phyloP scores from a whole-genome alignment of 768 basidiomycete genomes.

The Sarcodon aspratus region DNA sequence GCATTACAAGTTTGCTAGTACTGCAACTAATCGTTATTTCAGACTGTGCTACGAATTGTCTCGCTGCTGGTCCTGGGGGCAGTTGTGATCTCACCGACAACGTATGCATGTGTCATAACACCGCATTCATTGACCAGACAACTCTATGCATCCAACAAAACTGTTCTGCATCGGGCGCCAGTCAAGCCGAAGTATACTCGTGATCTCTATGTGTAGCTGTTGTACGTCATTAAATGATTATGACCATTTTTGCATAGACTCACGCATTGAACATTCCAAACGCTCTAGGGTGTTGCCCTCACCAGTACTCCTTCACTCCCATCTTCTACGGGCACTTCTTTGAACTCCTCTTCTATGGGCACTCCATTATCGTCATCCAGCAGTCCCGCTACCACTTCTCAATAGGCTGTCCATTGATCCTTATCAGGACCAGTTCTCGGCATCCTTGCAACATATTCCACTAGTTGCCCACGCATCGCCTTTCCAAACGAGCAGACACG shows the following conservation, averaged over 20 bases:
- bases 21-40: background rate
- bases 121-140: constrained; percentile 14
- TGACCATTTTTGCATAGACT: background rate
- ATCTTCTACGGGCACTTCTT: background rate
- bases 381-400: background rate
- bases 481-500: too few relatives aligned
- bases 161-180: constrained; percentile 14
- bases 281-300: constrained; percentile 41
- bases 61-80: constrained; percentile 29
- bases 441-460: too few relatives aligned
- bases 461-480: too few relatives aligned
- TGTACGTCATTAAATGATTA: constrained; percentile 7
- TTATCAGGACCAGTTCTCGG: too few relatives aligned
- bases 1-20: background rate
- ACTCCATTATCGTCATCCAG: constrained; percentile 3
- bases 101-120: constrained; percentile 29
- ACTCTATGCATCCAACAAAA: constrained; percentile 16
- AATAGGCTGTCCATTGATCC: too few relatives aligned
- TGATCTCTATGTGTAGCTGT: constrained; percentile 13
- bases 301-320: constrained; percentile 18
- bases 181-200: constrained; percentile 13
- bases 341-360: constrained; percentile 7
- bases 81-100: constrained; percentile 38
- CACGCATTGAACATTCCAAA: background rate
- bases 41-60: constrained; percentile 46